Base-by-base conservation (phyloP, 1,284 basidiomycete genomes). In the Boletus subluridellus region DNA sequence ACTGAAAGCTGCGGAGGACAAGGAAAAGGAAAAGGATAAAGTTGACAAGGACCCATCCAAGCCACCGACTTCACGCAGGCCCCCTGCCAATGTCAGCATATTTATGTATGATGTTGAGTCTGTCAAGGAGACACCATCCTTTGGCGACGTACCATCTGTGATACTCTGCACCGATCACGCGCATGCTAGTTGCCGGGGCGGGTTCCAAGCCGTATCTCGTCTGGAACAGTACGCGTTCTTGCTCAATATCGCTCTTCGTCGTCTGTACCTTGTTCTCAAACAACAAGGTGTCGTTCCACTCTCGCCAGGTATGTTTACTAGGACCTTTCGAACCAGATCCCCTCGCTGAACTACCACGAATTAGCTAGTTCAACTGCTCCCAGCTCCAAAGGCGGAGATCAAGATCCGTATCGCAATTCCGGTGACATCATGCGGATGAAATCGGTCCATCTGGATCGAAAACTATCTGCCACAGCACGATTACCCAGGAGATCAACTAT, bases 201-300 rank as follows among this genome's bases (percentile, higher is more conserved):
- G 95, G 10, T 98, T 99, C 76, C 89, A 93, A 70, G 82, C 91
- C 15, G 96, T 98, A 17, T 94, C 95, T 54, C 82, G 96, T 60
- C 77, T 99, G 65, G 96, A 99, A 78, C 96, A 99, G 73, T 99
- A 98, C 74, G 92, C 97, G 0, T 99, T 97, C 79, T 76, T 99
- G 60, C 79, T 99, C 55, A 95, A 98, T 67, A 97, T 99, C 21
- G 97, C 96, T 5, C 81, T 99, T 56, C 84, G 95, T 64, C 84
- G 96, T 67, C 79, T 99, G 55, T 98, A 95, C 75, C 83, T 94
- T 46, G 81, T 98, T 58, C 80, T 98, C 69, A 91, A 94, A 78
- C 92, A 94, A 76, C 87, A 94, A 64, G 95, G 95, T 34, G 90
- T 95, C 24, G 90, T 98, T 30, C 88, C 92, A 41, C 77, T 89